Evolutionary conservation across 495 filamentous ascomycete genomes (phyloP), one percentile per base, ranked within the genome.

Genomic region (Xylaria intraflava): DNA sequence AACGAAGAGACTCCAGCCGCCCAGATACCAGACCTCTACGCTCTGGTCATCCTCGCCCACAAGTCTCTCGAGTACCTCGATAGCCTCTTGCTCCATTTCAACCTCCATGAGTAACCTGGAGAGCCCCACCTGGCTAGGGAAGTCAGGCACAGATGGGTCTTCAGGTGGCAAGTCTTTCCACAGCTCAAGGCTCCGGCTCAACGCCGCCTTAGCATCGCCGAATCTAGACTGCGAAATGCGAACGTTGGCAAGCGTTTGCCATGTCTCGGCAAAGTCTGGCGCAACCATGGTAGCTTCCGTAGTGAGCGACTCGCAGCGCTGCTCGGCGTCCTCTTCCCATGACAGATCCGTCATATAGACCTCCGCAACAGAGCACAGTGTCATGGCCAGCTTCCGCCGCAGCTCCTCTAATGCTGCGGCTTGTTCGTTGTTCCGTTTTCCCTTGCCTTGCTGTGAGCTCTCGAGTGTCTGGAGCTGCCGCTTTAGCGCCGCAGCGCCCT

Each of bases 321-420:
- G 68, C 68, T 97, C 94, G 1, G 90, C 91, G 57, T 94, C 88
- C 43, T 84, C 83, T 67, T 94, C 89, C 88, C 89, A 95, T 22
- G 87, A 75, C 56, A 99, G 78, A 73, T 99, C 94, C 26, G 90
- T 97, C 94, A 99, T 99, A 67, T 96, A 97, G 29, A 96, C 86
- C 68, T 99, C 94, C 0, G 87, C 82, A 49, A 96, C 83, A 2
- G 85, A 87, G 69, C 94, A 97, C 24, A 99, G 77, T 4, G 90
- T 89, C 56, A 84, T 87, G 1, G 88, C 87, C 33, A 97, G 71
- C 65, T 92, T 90, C 44, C 69, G 73, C 62, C 83, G 83, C 72
- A 90, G 88, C 62, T 93, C 86, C 17, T 76, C 77, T 22, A 83
- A 53, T 16, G 69, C 47, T 8, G 69, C 58, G 35, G 65, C 61